Evolutionary conservation across 139 green algal species (phyloP), one percentile per base, ranked within the genome.

Genomic region (Chloropicon primus): DNA sequence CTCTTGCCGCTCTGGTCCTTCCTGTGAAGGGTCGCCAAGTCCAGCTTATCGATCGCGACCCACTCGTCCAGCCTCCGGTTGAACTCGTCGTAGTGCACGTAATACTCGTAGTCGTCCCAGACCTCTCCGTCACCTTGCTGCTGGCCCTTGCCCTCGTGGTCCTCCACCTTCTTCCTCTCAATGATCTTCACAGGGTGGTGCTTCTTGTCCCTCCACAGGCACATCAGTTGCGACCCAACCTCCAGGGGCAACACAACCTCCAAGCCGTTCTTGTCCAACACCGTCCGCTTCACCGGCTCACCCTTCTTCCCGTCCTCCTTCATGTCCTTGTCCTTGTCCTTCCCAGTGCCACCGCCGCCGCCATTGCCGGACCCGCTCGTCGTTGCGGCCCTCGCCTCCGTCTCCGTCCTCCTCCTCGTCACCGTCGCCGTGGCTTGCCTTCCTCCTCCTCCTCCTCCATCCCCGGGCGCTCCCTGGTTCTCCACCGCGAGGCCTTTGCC

Each of bases 61-160:
- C 92, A 97, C 79, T 97, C 92, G 78, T 96, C 91, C 25, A 96
- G 82, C 2, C 92, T 84, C 78, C 93, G 93, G 80, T 96, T 91
- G 26, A 86, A 91, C 76, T 96, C 90, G 1, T 88, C 71, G 76
- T 96, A 97, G 82, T 97, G 92, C n/a, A 97, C 89, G 78, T 97
- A 97, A 81, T 92, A 96, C 21, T 78, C 41, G 17, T 62, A 62
- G 10, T 5, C 41, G 41, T 62, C 41, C 41, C 17, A 5, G 10
- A 62, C 41, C 10, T 62, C 41, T 62, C 17, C 41, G 17, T 62
- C 17, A 5, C 17, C 10, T 62, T 62, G 41, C 1, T 54, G 53
- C 24, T 72, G 27, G 24, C 22, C 71, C 54, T 80, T 79, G 79
- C 75, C 77, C 27, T 25, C 74, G 1, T 41, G 24, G 26, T 78